Base-by-base conservation (phyloP, 2,329 filamentous ascomycete genomes). In the Penicillium sp. region DNA sequence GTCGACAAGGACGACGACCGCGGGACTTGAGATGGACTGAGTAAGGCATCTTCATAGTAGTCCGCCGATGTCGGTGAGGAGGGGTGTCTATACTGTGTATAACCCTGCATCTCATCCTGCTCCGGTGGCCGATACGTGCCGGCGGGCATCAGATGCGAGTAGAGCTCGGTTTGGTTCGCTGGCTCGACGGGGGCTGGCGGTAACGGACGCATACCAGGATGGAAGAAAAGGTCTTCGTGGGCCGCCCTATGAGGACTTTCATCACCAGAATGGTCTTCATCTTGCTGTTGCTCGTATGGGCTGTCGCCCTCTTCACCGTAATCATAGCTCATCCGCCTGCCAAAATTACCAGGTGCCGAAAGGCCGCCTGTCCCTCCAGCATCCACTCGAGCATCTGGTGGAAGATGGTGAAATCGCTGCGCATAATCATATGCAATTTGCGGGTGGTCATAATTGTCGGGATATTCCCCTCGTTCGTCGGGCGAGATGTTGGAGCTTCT, bases 211-310 rank as follows among this genome's bases (percentile, higher is more conserved):
- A 91, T 84, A 32, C 90, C 90, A 15, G 92, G 92, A 64, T 97
- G 91, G 69, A 95, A 99, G 68, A 96, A 96, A 67, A 97, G 86
- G 63, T 96, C 94, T 15, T 89, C 89, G 55, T 91, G 90, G 49
- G 91, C 90, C 36, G 89, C 86, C 58, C 84, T 84, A 29, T 77
- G 74, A 1, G 87, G 85, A 23, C 86, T 89, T 30, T 90, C 86
- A 60, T 84, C 86, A 13, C 71, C 74, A 30, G 78, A 80, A 41
- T 70, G 72, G 51, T 78, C 64, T 49, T 70, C 66, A 42, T 65
- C 58, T 60, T 74, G 63, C 74, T 83, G 62, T 76, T 87, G 58
- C 74, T 79, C 50, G 75, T 81, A 82, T 79, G 67, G 83, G 72
- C 39, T 79, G 67, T 97, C 93, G 59, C 39, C 79, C 69, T 97